Base-by-base conservation (phyloP, 192 early-diverging fungal genomes). In the Coemansia sp. region DNA sequence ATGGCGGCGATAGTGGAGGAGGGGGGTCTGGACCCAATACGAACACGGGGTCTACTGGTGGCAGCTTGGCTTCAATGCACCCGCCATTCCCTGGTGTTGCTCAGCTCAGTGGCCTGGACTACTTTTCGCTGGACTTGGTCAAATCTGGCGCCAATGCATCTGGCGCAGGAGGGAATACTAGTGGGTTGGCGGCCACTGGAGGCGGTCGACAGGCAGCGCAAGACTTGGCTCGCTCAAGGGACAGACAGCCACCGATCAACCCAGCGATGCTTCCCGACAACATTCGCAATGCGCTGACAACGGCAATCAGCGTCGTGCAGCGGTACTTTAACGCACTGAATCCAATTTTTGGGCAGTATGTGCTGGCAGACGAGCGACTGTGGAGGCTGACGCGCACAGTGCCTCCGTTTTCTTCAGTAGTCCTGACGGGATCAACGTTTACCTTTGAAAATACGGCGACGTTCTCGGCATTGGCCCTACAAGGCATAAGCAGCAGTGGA, bases 311-410 rank as follows among this genome's bases (percentile, higher is more conserved):
- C 47, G 77, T 79, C 5, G 68, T 84, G 24, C 70, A 77, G 29
- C 70, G 82, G 18, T 84, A 84, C 74, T 78, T 75, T 61, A 79
- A 73, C 43, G 70, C 71, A n/a, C 74, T 84, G 12, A 65, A 65
- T 51, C 77, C 82, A 0, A 72, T 74, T 10, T 84, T 84, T 64
- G 82, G 82, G 12, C 64, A 74, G 46, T 84, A 72, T 22, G 57
- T 77, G 4, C 51, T 84, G 61, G 82, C 82, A 2, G 82, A 84
- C 44, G 77, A 84, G 33, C 71, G 77, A 24, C 66, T 84, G 44
- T 84, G 82, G 82, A 65, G 77, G 2, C 74, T 76, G 47, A 65
- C 82, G 8, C 75, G 77, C 41, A 70, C 74, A 3, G 52, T 84
- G 40, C 82, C 82, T 18, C 61, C 72, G 22, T 77, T 79, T 54